A percentile compares a stretch with the other conserved stretches of the same genome.
phyloP scores from a whole-genome alignment of 1,284 basidiomycete genomes.

The Irpex rosettiformis region DNA sequence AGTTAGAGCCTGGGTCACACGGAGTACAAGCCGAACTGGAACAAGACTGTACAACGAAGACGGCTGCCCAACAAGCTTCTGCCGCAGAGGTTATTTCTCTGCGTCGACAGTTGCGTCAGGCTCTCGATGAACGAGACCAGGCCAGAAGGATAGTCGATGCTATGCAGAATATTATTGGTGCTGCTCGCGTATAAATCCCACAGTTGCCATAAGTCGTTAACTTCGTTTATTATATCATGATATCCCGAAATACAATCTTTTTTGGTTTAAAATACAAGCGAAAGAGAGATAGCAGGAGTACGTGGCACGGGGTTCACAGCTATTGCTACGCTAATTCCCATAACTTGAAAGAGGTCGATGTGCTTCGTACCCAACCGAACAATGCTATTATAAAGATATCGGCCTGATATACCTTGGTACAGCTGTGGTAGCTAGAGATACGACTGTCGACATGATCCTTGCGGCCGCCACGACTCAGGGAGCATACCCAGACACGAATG shows the following conservation, averaged over 20 bases:
- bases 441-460: conserved; percentile 11
- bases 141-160: conserved; percentile 9
- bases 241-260: too few species aligned
- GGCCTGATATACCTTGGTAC: not conserved
- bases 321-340: too few species aligned
- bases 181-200: not conserved
- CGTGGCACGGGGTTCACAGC: too few species aligned
- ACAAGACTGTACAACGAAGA: not conserved
- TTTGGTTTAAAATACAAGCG: too few species aligned
- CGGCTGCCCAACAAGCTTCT: not conserved
- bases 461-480: conserved; percentile 13
- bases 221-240: too few species aligned
- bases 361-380: too few species aligned
- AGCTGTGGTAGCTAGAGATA: not conserved
- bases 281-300: too few species aligned
- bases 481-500: conserved; percentile 7
- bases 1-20: not conserved
- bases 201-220: not conserved
- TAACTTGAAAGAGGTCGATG: too few species aligned
- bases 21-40: not conserved
- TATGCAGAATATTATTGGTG: conserved; percentile 8
- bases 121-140: conserved; percentile 9
- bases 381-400: too few species aligned
- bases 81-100: conserved; percentile 6
- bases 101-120: conserved; percentile 6